Evolutionary conservation across 495 filamentous ascomycete genomes (phyloP).

Genomic region (Saxophila tyrrhenica): DNA sequence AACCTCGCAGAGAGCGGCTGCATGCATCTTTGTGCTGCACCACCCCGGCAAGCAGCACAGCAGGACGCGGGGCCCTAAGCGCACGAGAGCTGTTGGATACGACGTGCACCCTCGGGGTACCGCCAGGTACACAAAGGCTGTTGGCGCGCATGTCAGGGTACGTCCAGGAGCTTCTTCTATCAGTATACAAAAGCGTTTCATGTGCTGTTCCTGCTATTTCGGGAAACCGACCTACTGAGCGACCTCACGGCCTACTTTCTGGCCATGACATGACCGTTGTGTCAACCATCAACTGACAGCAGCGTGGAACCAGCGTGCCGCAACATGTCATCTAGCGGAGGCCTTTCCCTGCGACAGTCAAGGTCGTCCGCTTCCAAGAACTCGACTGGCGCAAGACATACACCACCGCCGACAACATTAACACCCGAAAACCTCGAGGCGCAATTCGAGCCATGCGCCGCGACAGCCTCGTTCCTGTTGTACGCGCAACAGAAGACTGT

Average conservation of each 20-base stretch:
- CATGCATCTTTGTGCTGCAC: conserved; percentile 10
- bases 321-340: conserved; percentile 38
- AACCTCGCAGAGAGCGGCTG: conserved; percentile 10
- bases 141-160: conserved; percentile 14
- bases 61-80: conserved; percentile 9
- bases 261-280: conserved; percentile 5
- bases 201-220: conserved; percentile 13
- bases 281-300: conserved; percentile 7
- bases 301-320: conserved; percentile 2
- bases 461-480: conserved; percentile 76
- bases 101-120: neutral
- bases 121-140: neutral
- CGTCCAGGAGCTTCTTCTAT: neutral
- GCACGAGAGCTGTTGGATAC: conserved; percentile 6
- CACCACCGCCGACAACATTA: conserved; percentile 34
- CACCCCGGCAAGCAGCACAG: conserved; percentile 3
- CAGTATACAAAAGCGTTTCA: conserved; percentile 13
- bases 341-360: conserved; percentile 48
- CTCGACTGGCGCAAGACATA: conserved; percentile 27
- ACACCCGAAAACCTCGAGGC: conserved; percentile 44
- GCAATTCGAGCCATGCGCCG: conserved; percentile 72
- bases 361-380: conserved; percentile 41
- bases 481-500: conserved; percentile 71
- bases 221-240: conserved; percentile 7
- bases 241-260: conserved; percentile 2